A percentile compares a stretch with the other conserved stretches of the same genome.
phyloP scores from a whole-genome alignment of 2,329 filamentous ascomycete genomes.

The Aspergillus tamarii region DNA sequence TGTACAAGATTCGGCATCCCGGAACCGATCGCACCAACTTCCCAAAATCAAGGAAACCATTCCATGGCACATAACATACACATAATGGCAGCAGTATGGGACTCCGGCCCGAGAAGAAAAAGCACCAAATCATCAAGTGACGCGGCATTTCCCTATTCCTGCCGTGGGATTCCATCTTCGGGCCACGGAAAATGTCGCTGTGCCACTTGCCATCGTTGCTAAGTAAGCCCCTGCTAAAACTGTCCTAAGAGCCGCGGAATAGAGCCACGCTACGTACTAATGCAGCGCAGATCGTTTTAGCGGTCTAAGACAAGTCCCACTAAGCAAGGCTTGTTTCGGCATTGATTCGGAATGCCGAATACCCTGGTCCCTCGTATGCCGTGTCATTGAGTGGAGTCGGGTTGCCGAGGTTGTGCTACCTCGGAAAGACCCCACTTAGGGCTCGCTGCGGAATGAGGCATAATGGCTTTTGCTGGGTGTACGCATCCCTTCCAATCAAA shows the following conservation, averaged over 20 bases:
- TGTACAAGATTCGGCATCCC: not conserved
- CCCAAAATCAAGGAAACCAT: no score
- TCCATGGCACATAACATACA: not conserved
- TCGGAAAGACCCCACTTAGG: not conserved
- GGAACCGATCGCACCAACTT: not conserved
- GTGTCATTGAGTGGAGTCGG: not conserved
- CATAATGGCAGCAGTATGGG: not conserved
- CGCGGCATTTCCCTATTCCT: not conserved
- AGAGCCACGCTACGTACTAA: not conserved
- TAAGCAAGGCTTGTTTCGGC: not conserved
- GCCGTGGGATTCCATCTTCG: not conserved
- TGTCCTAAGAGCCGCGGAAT: not conserved
- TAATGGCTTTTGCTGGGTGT: not conserved
- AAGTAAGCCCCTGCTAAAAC: not conserved
- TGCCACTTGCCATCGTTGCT: not conserved
- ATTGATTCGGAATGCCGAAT: not conserved
- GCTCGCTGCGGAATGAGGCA: not conserved
- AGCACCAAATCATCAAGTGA: not conserved
- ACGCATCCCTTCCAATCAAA: not conserved
- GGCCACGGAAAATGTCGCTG: not conserved
- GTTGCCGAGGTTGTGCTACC: not conserved
- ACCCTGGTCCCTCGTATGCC: not conserved
- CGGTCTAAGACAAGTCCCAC: not conserved
- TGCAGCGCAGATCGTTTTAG: not conserved
- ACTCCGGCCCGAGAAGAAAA: not conserved